Base-by-base conservation (phyloP, 176 grass and related monocot species). In the Triticum urartu region DNA sequence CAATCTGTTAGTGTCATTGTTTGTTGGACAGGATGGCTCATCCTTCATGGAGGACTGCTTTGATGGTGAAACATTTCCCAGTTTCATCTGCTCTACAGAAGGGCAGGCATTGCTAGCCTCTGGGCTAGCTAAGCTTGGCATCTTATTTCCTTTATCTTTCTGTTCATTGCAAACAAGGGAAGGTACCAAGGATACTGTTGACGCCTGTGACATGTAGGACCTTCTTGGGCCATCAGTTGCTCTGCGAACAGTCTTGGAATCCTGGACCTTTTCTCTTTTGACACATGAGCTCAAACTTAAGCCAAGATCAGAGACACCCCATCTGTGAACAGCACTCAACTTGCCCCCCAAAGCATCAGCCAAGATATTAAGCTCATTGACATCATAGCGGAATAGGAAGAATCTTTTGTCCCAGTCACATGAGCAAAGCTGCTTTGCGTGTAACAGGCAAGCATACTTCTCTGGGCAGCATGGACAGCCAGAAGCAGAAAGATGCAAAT, bases 281-380 rank as follows among this genome's bases (percentile, higher is more conserved):
- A 94, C 84, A 75, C 88, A 91, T 21, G 88, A 91, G 25, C 93
- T 88, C 78, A 98, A 86, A 92, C 82, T 94, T 79, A 95, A 83
- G 67, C 88, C 88, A 87, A 98, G 93, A 87, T 95, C 87, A 76
- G 86, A 87, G 43, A 92, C 84, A n/a, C 90, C 96, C 91, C 96
- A 98, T 87, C 88, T 94, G 63, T 95, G 92, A 79, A 98, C 87
- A 40, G 93, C 96, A 88, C 96, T 98, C 78, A 98, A 82, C 86
- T 92, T 98, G 20, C 96, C 93, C 22, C 86, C 86, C 58, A 98
- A 88, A 77, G 96, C 96, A 91, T 98, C 96, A 88, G 91, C 88
- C 84, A 98, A 85, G 65, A 98, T 79, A 84, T 92, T 95, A 22
- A 98, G 77, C 79, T 98, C 93, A 63, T 75, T 84, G 73, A 98